Conservation (phyloP, 2,329 filamentous ascomycete genomes). For the Pyrenophora teres region DNA sequence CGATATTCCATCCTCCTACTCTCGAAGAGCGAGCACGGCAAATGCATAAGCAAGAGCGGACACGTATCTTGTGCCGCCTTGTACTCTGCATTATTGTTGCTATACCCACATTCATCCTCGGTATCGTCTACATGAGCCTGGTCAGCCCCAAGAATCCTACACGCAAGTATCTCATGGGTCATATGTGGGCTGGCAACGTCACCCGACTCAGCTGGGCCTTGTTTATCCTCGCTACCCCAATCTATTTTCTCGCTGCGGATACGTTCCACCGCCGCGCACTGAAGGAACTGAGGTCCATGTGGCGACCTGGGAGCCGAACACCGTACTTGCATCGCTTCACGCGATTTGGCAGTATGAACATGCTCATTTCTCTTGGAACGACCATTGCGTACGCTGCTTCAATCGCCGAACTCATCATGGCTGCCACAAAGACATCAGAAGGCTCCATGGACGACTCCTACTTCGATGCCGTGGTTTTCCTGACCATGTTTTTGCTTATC, state of each 20-base stretch:
- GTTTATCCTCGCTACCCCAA: conserved; percentile 79
- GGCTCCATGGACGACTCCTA: conserved; percentile 58
- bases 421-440: conserved; percentile 48
- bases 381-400: conserved; percentile 87
- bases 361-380: conserved; percentile 87
- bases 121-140: conserved; percentile 89
- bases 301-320: conserved; percentile 74
- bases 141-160: conserved; percentile 63
- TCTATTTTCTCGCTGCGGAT: conserved; percentile 86
- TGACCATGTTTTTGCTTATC: conserved; percentile 83
- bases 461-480: conserved; percentile 90
- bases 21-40: conserved; percentile 79
- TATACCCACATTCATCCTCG: conserved; percentile 84
- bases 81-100: conserved; percentile 70
- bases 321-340: conserved; percentile 78
- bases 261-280: conserved; percentile 79
- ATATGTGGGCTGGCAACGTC: conserved; percentile 70
- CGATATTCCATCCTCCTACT: conserved; percentile 78
- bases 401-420: conserved; percentile 72
- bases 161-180: conserved; percentile 70
- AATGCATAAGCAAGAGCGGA: conserved; percentile 73
- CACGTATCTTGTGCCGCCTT: conserved; percentile 70
- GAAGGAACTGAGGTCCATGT: conserved; percentile 78
- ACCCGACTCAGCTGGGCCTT: conserved; percentile 78
- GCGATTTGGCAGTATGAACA: conserved; percentile 96